These are phyloP conservation scores for Mycena indigotica DNA, from an alignment of 768 basidiomycete species.

Conservation along the genomic window DNA sequence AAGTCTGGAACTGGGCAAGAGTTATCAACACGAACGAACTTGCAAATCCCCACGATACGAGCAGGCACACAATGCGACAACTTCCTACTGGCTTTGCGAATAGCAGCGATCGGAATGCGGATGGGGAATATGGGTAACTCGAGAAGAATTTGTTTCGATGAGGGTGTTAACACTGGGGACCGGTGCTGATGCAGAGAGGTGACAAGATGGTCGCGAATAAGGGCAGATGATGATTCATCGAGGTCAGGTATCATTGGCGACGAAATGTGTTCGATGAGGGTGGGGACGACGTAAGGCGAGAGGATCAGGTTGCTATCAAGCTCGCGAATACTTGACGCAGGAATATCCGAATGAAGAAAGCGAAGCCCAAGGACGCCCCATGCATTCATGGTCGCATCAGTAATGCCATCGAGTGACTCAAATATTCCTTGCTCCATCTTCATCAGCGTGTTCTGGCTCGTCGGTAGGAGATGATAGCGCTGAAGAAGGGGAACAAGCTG, in stretches of 20 bases:
- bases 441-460: conserved; percentile 12
- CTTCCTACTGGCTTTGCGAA: background rate
- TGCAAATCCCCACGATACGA: conserved; percentile 6
- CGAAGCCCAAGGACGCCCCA: conserved; percentile 19
- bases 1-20: conserved; percentile 19
- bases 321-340: background rate
- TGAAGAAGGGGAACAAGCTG: conserved; percentile 14
- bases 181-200: background rate
- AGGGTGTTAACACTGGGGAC: background rate
- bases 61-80: conserved; percentile 6
- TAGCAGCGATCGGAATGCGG: conserved; percentile 9
- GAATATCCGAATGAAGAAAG: conserved; percentile 24
- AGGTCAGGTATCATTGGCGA: background rate
- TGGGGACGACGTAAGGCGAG: background rate
- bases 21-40: conserved; percentile 16
- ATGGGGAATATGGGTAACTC: conserved; percentile 24
- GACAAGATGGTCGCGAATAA: conserved; percentile 21
- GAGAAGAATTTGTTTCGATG: conserved; percentile 5
- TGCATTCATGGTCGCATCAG: conserved; percentile 1
- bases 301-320: background rate
- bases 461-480: conserved; percentile 24
- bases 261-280: conserved; percentile 13
- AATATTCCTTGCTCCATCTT: conserved; percentile 17
- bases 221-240: conserved; percentile 1
- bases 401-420: background rate